Base-by-base conservation (phyloP, 1,284 basidiomycete genomes). In the Ustilago hordei region DNA sequence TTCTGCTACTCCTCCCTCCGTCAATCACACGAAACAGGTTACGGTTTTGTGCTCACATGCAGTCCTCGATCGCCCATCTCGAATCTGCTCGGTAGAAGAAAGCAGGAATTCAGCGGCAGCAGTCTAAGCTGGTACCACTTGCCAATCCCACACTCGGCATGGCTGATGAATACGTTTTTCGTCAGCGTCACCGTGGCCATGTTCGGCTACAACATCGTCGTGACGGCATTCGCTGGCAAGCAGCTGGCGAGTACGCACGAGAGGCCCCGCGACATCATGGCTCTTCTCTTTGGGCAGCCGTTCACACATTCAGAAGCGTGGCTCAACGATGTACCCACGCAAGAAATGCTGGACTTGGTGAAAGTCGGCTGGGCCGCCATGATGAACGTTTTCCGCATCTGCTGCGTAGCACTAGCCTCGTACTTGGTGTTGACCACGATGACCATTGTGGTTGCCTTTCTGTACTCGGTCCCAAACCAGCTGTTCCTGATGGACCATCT, bases 21-120 rank as follows among this genome's bases (percentile, higher is more conserved):
- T 15, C 28, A 50, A 31, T 4, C 15, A 8, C 28, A 11, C 13
- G n/a, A 8, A 19, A 8, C 50, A 32, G 35, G 38, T 15, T 73
- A 73, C 32, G 54, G 70, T 0, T 73, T 73, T 34, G 34, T 73
- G 7, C n/a, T 73, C 4, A 64, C 70, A 11, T 73, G 70, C 41
- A 64, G 60, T 36, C 70, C 70, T 4, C 60, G 64, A 4, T 68
- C 70, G 11, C 70, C 64, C 9, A 58, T 73, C 45, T 60, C 53
- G 8, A 60, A 41, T 28, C 17, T 63, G 23, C 7, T 12, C 19
- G 53, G 38, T 32, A 54, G 34, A n/a, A 17, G 8, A 8, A 28
- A 53, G 8, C 23, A 35, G 15, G 32, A 7, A 39, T 15, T 6
- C 11, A 13, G 1, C n/a, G 45, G 13, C 43, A 55, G 36, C 35